Evolutionary conservation across 1,284 basidiomycete genomes (phyloP).

Genomic region (Heterobasidion parviporum): DNA sequence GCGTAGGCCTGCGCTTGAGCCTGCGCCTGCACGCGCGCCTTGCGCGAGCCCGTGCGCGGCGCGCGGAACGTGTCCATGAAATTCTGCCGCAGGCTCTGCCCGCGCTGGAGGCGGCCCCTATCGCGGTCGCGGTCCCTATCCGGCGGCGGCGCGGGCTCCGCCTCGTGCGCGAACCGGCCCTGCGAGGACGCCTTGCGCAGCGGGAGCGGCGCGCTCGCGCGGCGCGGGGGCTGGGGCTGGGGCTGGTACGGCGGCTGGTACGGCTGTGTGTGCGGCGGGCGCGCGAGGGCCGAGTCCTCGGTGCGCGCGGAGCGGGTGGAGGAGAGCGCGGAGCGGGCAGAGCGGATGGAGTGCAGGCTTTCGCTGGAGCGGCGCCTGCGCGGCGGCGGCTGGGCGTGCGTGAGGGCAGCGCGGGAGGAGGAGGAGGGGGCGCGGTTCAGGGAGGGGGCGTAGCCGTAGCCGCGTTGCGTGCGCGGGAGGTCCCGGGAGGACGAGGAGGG

Average conservation of each 20-base stretch:
- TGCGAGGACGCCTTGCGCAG: conserved; percentile 27
- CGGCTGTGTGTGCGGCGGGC: conserved; percentile 1
- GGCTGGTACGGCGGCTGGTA: not conserved
- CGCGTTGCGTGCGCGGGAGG: not conserved
- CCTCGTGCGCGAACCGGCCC: conserved; percentile 19
- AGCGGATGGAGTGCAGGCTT: conserved; percentile 33
- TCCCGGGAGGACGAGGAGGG: not conserved
- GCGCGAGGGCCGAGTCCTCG: conserved; percentile 3
- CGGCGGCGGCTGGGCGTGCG: not conserved
- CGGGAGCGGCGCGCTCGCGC: conserved; percentile 36
- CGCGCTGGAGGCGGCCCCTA: conserved; percentile 34
- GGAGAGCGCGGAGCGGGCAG: conserved; percentile 28
- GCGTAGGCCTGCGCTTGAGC: not conserved
- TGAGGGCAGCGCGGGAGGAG: not conserved
- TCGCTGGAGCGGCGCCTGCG: conserved; percentile 23
- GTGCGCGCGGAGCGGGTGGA: conserved; percentile 15
- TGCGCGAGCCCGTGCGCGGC: conserved; percentile 25
- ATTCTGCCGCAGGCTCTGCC: conserved; percentile 30
- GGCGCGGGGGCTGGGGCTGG: conserved; percentile 18
- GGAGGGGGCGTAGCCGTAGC: not conserved
- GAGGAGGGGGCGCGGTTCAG: not conserved
- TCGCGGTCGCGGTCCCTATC: conserved; percentile 19
- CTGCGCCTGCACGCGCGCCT: conserved; percentile 19
- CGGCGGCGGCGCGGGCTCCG: conserved; percentile 2
- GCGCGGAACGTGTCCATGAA: conserved; percentile 15